phyloP scores from a whole-genome alignment of 176 grass and related monocot genomes.

The sorghum (Sorghum bicolor) region Sorghum_bicolor_NCBIv3 NC_012872.2:2877501-2878000 shows the following conservation, averaged over 20 bases:
- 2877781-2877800: conserved; percentile 65
- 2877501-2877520: conserved; percentile 65
- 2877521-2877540: conserved; percentile 62
- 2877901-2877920: conserved; percentile 88
- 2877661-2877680: conserved; percentile 61
- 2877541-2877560: conserved; percentile 78
- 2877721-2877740: conserved; percentile 52
- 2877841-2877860: conserved; percentile 63
- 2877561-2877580: conserved; percentile 86
- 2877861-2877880: conserved; percentile 78
- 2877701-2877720: conserved; percentile 86
- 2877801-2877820: conserved; percentile 68
- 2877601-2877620: conserved; percentile 61
- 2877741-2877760: conserved; percentile 66
- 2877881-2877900: conserved; percentile 49
- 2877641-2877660: conserved; percentile 57
- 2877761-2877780: conserved; percentile 63
- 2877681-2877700: conserved; percentile 97
- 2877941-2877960: conserved; percentile 77
- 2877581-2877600: conserved; percentile 67
- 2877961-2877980: conserved; percentile 73
- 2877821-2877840: conserved; percentile 47
- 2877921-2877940: conserved; percentile 68
- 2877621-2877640: conserved; percentile 48
- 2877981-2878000: conserved; percentile 41